phyloP scores from a whole-genome alignment of 495 filamentous ascomycete genomes.

The Neurospora sp. region DNA sequence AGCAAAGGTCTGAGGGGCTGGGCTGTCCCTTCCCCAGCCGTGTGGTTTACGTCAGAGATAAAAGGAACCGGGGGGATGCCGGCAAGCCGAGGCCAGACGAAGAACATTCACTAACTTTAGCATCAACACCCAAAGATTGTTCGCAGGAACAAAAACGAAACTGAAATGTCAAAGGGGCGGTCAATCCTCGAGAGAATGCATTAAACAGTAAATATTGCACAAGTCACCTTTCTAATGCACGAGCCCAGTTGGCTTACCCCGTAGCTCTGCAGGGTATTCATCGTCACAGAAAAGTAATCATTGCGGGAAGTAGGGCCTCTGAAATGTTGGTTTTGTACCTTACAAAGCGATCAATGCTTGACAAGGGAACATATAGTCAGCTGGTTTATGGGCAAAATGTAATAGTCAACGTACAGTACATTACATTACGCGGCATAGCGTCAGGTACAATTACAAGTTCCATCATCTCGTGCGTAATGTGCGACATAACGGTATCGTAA shows the following conservation, averaged over 20 bases:
- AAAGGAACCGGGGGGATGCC: background rate
- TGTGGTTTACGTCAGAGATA: background rate
- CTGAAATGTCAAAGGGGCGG: background rate
- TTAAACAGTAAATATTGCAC: background rate
- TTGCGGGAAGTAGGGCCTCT: background rate
- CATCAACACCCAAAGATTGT: background rate
- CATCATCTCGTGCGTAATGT: background rate
- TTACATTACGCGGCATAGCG: background rate
- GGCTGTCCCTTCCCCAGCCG: background rate
- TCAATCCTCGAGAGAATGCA: background rate
- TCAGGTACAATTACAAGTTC: background rate
- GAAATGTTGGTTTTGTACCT: too few relatives aligned
- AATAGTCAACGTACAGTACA: background rate
- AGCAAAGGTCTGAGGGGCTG: background rate
- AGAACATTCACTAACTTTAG: background rate
- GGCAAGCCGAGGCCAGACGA: background rate
- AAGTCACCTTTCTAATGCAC: background rate
- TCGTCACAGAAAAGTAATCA: background rate
- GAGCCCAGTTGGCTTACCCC: background rate
- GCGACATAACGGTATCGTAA: background rate
- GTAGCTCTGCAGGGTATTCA: background rate
- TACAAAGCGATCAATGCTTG: too few relatives aligned
- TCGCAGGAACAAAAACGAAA: background rate
- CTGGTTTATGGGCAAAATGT: too few relatives aligned
- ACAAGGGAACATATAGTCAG: too few relatives aligned